phyloP scores from a whole-genome alignment of 2,329 filamentous ascomycete species.

The Nakataea oryzae region DNA sequence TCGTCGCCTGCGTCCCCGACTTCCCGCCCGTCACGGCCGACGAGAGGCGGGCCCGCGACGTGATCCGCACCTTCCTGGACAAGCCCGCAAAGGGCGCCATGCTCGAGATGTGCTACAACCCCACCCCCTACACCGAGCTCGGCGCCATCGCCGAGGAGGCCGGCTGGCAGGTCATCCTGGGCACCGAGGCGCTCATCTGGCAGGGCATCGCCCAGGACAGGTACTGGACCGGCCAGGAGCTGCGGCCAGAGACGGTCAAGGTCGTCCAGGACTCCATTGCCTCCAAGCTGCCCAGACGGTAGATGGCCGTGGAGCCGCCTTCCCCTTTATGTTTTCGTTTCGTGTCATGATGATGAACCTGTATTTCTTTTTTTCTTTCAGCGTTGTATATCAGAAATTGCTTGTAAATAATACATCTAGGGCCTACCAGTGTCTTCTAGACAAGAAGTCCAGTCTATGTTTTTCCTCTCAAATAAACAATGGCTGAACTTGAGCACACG shows the following conservation, averaged over 20 bases:
- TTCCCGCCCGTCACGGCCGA: constrained; percentile 55
- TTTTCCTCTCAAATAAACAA: too few species aligned
- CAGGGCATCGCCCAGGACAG: constrained; percentile 61
- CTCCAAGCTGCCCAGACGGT: constrained; percentile 20
- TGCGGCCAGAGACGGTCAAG: constrained; percentile 48
- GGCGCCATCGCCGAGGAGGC: constrained; percentile 46
- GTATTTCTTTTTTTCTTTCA: not conserved
- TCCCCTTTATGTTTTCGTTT: not conserved
- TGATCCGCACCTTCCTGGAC: constrained; percentile 37
- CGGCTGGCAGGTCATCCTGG: constrained; percentile 65
- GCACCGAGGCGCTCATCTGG: constrained; percentile 68
- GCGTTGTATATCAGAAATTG: too few species aligned
- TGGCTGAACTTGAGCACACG: too few species aligned
- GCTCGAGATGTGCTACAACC: constrained; percentile 79
- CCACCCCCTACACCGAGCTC: constrained; percentile 57
- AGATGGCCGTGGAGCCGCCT: too few species aligned
- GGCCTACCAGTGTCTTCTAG: too few species aligned
- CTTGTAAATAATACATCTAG: too few species aligned
- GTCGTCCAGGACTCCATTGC: constrained; percentile 44
- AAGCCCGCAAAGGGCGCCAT: constrained; percentile 54
- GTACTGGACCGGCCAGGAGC: constrained; percentile 53
- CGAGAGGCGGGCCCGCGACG: constrained; percentile 49
- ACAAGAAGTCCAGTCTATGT: too few species aligned
- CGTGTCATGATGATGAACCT: not conserved
- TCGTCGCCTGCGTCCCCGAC: constrained; percentile 69